Evolutionary conservation across 768 basidiomycete species (phyloP), one percentile per base, ranked within the genome.

Genomic region (Amanita polypyramis): DNA sequence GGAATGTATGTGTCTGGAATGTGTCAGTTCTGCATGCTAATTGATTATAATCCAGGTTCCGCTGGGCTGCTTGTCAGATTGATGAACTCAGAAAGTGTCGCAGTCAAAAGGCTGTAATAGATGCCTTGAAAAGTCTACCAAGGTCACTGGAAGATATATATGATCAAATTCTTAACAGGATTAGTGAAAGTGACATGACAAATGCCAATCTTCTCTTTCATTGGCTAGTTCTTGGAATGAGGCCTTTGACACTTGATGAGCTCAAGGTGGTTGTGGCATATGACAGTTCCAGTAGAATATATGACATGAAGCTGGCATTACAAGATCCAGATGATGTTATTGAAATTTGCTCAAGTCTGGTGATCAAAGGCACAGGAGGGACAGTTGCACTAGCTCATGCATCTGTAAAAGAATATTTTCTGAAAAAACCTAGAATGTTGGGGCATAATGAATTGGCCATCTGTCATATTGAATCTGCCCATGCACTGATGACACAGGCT

Each of bases 151-250:
- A 45, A 33, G 21, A 5, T 4, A 45, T 23, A 35, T 45, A 45
- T 45, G 44, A 45, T 23, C 44, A 45, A 15, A 45, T 45, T 25
- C 44, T 45, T 17, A 12, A 36, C 4, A 45, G 34, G 15, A 45
- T 45, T n/a, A 8, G 20, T 23, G 5, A 14, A 20, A n/a, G 9
- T 15, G 34, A 36, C 15, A 10, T n/a, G 6, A 9, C 21, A 12
- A 15, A 45, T 45, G 44, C 34, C 9, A 15, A 23, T n/a, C 11
- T 23, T n/a, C 34, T 45, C 6, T 11, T 45, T 9, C n/a, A 35
- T 5, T 45, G 44, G 44, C 44, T 45, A n/a, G 34, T 35, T 7
- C 25, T 45, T 10, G 32, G 12, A 5, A 35, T 35, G 19, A 17
- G 35, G 12, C 44, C 44, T 21, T 25, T 45, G 12, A 21, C 15